phyloP scores from a whole-genome alignment of 1,139 yeast species.

The Kluyveromyces sp. region DNA sequence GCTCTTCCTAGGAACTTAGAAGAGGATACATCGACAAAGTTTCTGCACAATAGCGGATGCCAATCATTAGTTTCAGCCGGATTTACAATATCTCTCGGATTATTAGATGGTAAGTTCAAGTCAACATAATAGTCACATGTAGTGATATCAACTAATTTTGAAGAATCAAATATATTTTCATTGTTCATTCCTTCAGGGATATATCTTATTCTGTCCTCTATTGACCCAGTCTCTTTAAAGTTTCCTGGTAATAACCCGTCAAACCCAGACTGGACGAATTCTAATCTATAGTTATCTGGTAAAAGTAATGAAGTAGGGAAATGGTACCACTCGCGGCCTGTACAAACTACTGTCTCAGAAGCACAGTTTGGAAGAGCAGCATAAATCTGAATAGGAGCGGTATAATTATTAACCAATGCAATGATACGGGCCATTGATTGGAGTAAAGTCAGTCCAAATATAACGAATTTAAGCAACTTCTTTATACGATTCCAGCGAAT shows the following conservation, averaged over 20 bases:
- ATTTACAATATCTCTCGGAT: constrained; percentile 18
- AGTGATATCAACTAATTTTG: constrained; percentile 39
- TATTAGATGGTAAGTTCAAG: constrained; percentile 26
- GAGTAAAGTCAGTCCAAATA: constrained; percentile 11
- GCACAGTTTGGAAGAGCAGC: constrained; percentile 15
- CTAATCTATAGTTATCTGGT: constrained; percentile 50
- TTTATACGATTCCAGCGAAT: constrained; percentile 15
- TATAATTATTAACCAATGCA: constrained; percentile 50
- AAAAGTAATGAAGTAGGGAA: constrained; percentile 83
- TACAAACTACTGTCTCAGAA: constrained; percentile 50
- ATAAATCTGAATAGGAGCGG: constrained; percentile 50
- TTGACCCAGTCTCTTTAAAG: constrained; percentile 43
- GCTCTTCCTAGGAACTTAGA: constrained; percentile 36
- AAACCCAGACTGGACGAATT: constrained; percentile 70
- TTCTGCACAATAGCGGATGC: constrained; percentile 29
- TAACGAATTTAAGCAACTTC: constrained; percentile 21
- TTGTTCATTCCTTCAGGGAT: constrained; percentile 68
- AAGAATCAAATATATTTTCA: constrained; percentile 49
- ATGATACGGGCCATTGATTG: constrained; percentile 34
- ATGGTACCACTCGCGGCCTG: constrained; percentile 94
- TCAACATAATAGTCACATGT: constrained; percentile 58
- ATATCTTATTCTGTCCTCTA: constrained; percentile 27
- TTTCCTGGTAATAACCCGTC: constrained; percentile 87
- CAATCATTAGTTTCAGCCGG: constrained; percentile 27
- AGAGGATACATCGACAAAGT: constrained; percentile 32